These are phyloP conservation scores for Luffa aegyptiaca DNA, from an alignment of 306 rosid species.

Conservation along the genomic window DNA sequence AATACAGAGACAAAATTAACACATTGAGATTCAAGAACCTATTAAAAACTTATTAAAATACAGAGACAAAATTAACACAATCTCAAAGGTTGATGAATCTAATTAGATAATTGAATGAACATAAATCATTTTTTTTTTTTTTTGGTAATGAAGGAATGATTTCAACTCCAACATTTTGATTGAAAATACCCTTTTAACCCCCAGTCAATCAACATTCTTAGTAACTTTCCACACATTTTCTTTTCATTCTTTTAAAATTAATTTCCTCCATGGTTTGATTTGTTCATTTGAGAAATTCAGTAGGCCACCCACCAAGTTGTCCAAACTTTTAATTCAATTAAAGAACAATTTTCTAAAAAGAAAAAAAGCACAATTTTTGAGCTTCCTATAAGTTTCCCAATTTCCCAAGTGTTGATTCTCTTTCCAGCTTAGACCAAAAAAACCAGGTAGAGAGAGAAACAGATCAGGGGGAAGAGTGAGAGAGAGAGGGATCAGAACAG, in stretches of 20 bases:
- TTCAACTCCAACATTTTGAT: too few species aligned
- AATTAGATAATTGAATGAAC: too few species aligned
- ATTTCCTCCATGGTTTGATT: background rate
- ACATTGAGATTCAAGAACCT: too few species aligned
- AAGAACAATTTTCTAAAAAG: background rate
- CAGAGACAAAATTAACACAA: too few species aligned
- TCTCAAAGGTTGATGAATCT: too few species aligned
- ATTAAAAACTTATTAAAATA: too few species aligned
- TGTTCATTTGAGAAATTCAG: background rate
- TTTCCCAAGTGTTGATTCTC: background rate
- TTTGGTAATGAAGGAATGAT: too few species aligned
- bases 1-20: too few species aligned
- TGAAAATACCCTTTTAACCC: too few species aligned
- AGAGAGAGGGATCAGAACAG: background rate
- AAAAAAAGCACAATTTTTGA: background rate
- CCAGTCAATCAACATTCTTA: too few species aligned
- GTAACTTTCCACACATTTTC: background rate
- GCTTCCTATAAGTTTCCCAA: constrained; percentile 9
- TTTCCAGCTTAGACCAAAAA: background rate
- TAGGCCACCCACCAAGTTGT: background rate
- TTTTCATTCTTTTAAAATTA: background rate
- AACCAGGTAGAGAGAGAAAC: background rate
- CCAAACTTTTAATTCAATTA: background rate
- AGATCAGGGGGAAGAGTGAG: background rate
- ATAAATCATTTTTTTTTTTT: too few species aligned